Base-by-base conservation (phyloP, 805 yeast species). In the Candida xyloterini region DNA sequence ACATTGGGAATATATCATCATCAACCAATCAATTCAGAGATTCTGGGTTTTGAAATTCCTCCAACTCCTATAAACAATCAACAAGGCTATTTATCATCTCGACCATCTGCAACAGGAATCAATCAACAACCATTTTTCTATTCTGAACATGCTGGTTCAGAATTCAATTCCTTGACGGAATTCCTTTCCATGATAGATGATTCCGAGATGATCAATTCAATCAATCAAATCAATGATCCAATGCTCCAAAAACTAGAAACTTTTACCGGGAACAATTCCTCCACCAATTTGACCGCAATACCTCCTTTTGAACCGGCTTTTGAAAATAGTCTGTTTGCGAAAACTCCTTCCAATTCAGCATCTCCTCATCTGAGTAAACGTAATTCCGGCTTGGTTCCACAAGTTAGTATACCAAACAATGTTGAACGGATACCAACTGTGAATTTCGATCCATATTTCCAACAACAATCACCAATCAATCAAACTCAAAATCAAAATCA, bases 101-200 rank as follows among this genome's bases (percentile, higher is more conserved):
- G 28, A 30, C 47, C 50, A 7, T 42, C 59, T 1, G 36, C 60
- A 9, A 40, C 56, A 0, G 39, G 61, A 4, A 46, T 64, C n/a
- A 63, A 74, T 50, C 86, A 80, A 43, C 85, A 80, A 47, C 93
- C 95, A 0, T 77, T 84, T 42, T 89, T 89, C 65, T 83, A 79
- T 47, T 84, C 95, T 0, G 96, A 89, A 53, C 95, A 89, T 57
- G 95, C 93, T 0, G 95, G 95, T 2, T 81, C 93, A 15, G 97
- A 90, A 63, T 89, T 90, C 56, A 80, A 88, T 46, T 88, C 96
- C 1, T 68, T 90, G 50, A 88, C 88, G 43, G 96, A 90, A 57
- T 90, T 90, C 53, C 66, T 90, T 37, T 80, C 90, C 1, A 86
- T 90, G 86, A 76, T 90, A 32, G 96, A 90, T 53, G 96, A 89